Evolutionary conservation across 2,329 filamentous ascomycete genomes (phyloP).

Genomic region (Fulvia fulva): DNA sequence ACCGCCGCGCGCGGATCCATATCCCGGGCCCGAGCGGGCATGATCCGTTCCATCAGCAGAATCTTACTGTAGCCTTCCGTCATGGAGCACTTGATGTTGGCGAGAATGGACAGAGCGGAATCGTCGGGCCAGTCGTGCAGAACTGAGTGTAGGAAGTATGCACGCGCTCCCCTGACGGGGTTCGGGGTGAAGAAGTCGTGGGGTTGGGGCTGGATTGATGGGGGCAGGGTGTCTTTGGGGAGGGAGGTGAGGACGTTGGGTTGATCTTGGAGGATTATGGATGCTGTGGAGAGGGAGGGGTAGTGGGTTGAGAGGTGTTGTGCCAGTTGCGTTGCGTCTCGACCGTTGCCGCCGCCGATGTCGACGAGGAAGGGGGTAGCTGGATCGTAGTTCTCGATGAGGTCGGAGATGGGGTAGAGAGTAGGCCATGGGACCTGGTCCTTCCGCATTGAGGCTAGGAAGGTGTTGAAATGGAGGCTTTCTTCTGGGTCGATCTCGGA

Average conservation of each 20-base stretch:
- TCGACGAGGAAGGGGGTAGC: conserved; percentile 20
- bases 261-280: too few species aligned
- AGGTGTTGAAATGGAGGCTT: conserved; percentile 12
- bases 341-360: conserved; percentile 23
- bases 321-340: conserved; percentile 14
- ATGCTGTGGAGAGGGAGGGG: too few species aligned
- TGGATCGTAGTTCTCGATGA: conserved; percentile 10
- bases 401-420: neutral
- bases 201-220: conserved; percentile 7
- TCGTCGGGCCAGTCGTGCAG: conserved; percentile 26
- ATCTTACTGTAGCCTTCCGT: conserved; percentile 23
- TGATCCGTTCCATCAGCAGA: conserved; percentile 25
- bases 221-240: neutral
- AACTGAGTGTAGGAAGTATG: conserved; percentile 26
- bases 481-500: neutral
- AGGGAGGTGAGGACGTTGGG: conserved; percentile 3
- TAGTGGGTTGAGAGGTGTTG: conserved; percentile 6
- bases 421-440: conserved; percentile 9
- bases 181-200: conserved; percentile 22
- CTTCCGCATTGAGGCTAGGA: conserved; percentile 8
- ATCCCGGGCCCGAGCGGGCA: conserved; percentile 18
- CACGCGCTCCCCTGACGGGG: conserved; percentile 25
- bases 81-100: conserved; percentile 22
- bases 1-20: conserved; percentile 9
- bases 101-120: conserved; percentile 19